Conservation (phyloP, 106 monocot genomes). For the Acorus calamus region DNA sequence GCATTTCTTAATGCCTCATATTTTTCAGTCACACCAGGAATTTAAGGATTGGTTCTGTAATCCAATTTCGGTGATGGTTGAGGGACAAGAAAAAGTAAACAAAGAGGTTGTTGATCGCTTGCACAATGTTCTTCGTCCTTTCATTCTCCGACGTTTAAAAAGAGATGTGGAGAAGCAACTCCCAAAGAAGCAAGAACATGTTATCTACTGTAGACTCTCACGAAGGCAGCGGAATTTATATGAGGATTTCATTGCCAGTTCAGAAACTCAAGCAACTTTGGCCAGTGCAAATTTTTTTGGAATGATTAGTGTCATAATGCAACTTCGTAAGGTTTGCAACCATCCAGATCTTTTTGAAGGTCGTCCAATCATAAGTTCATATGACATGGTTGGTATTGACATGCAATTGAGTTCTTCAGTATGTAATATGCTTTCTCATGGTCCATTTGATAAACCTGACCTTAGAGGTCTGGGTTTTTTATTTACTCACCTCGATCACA, state of each 20-base stretch:
- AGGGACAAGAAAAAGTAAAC: constrained; percentile 95
- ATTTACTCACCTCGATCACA: constrained; percentile 66
- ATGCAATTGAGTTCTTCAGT: constrained; percentile 69
- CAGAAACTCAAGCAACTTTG: constrained; percentile 94
- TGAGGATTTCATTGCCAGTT: constrained; percentile 97
- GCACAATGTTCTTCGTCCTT: constrained; percentile 98
- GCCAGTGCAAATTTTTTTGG: constrained; percentile 92
- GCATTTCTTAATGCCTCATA: constrained; percentile 99
- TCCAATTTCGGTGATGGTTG: constrained; percentile 98
- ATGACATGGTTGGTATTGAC: constrained; percentile 81
- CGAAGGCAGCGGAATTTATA: constrained; percentile 87
- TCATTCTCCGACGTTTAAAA: constrained; percentile 85
- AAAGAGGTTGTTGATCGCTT: constrained; percentile 95
- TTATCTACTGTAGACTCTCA: constrained; percentile 83
- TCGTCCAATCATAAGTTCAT: constrained; percentile 89
- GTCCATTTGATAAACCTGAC: constrained; percentile 69
- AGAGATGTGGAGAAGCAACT: constrained; percentile 98
- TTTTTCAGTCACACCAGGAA: constrained; percentile 99
- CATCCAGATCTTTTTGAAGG: constrained; percentile 99
- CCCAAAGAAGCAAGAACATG: constrained; percentile 89
- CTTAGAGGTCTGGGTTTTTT: constrained; percentile 54
- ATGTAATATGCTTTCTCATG: constrained; percentile 36
- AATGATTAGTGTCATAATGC: constrained; percentile 99
- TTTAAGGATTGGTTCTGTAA: constrained; percentile 99
- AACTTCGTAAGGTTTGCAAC: constrained; percentile 97